Conservation (phyloP, 495 filamentous ascomycete genomes). For the Aspergillus conjunctus region DNA sequence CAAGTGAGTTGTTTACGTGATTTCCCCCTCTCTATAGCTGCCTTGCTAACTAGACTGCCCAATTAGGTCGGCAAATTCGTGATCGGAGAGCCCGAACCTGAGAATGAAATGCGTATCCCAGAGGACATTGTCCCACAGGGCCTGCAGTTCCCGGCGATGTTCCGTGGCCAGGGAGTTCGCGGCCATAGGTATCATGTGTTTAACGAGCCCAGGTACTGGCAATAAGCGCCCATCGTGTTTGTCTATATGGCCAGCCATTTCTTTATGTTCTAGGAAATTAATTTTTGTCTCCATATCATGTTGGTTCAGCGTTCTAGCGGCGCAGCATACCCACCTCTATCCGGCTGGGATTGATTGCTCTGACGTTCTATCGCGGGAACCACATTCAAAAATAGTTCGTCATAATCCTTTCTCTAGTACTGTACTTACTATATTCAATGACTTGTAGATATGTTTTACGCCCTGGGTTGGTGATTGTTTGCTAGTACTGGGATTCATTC, state of each 20-base stretch:
- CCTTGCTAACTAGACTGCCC: constrained; percentile 21
- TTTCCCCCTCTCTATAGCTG: constrained; percentile 1
- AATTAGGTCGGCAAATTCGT: constrained; percentile 86
- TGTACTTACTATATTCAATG: no score
- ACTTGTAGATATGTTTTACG: no score
- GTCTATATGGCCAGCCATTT: neutral
- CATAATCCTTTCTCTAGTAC: no score
- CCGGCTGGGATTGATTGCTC: neutral
- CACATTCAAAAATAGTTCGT: no score
- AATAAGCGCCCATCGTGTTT: constrained; percentile 26
- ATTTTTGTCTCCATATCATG: constrained; percentile 3
- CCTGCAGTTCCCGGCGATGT: constrained; percentile 82
- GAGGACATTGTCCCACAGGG: constrained; percentile 72
- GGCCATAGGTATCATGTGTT: constrained; percentile 97
- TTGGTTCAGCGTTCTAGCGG: neutral
- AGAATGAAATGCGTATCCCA: constrained; percentile 58
- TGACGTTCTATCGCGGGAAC: neutral
- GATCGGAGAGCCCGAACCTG: constrained; percentile 68
- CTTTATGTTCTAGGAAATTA: constrained; percentile 3
- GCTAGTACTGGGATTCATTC: no score
- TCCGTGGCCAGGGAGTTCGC: constrained; percentile 82
- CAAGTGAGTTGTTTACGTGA: constrained; percentile 58
- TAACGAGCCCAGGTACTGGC: constrained; percentile 81
- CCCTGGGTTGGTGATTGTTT: no score
- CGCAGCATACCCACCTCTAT: neutral